Base-by-base conservation (phyloP, 2,329 filamentous ascomycete species). In the Incumbomyces lentus region DNA sequence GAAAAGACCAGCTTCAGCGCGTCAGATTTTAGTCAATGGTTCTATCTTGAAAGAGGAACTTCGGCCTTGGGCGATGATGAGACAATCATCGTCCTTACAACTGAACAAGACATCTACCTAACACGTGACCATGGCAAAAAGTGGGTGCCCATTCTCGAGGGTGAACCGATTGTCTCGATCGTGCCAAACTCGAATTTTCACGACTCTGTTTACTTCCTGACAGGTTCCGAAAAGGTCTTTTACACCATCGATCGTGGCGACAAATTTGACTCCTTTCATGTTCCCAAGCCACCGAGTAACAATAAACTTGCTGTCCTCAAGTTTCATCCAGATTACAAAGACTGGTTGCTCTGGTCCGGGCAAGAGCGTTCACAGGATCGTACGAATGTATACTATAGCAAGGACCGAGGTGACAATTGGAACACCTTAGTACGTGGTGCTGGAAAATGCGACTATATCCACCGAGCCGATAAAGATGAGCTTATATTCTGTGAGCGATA, bases 321-420 rank as follows among this genome's bases (percentile, higher is more conserved):
- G 31, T 98, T 98, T 68, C 92, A 98, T 58, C 84, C 88, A 1
- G 79, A 83, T 55, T 78, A 84, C 58, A 84, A 82, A 61, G 84
- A 95, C 58, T 95, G 88, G 87, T 72, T 96, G 36, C 84, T 98
- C 51, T 96, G 89, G 88, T 79, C 84, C 40, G 90, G 89, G 33
- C 68, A 69, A 8, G 76, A 80, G 36, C 71, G 70, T 10, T 67
- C 64, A 13, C 66, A 76, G 30, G 95, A 89, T 62, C 82, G 85
- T 57, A 72, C 72, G 1, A 78, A 84, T 51, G 86, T 89, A 1
- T 87, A 84, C 37, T 72, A 86, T 48, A 87, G 85, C 31, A 81
- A 71, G 29, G 86, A 95, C 59, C 83, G 86, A 43, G 90, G 90
- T 29, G 66, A 71, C 26, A 78, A 83, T 50, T 98, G 92, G 92